Base-by-base conservation (phyloP, 129 eudicot genomes). In the Artemisia tridentata region DNA sequence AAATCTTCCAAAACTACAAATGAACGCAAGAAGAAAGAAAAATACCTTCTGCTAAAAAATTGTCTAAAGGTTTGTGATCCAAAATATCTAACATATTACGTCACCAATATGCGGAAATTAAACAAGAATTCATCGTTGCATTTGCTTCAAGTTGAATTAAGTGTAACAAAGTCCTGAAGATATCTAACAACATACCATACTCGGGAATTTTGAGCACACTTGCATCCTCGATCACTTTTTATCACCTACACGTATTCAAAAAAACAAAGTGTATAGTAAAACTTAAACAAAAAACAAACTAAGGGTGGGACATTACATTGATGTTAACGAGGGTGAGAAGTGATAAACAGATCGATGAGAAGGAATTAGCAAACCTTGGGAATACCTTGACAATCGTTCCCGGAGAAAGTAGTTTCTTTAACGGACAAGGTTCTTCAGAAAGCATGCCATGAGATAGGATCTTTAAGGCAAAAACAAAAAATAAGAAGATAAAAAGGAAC, bases 371-470 rank as follows among this genome's bases (percentile, higher is more conserved):
- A 16, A 52, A 65, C 78, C 72, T 56, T 0, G 72, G 72, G 19
- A 64, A 41, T 38, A 72, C 29, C 29, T 66, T 54, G 48, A 74
- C 72, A 14, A 74, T 29, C 12, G 29, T 65, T 21, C 48, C 19
- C 4, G 72, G 78, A 41, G 65, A 65, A 65, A 64, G 38, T 15
- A 74, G 56, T 11, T 65, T 74, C 48, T 14, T 53, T 63, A 74
- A 74, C 7, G 78, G 78, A 56, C 57, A 64, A 14, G 72, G 51
- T 74, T 74, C 78, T 74, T 74, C 52, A 65, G 11, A 57, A 53
- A 74, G 78, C 71, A 13, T 74, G 18, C 23, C 46, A 38, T 7
- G 47, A 64, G 72, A 74, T 65, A 64, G 72, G n/a, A 74, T 65
- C 78, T 74, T 52, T n/a, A 53, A 74, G 46, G 47, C 43, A 25